Evolutionary conservation across 257 asterid genomes (phyloP).

Genomic region (Capsicum rhomboideum): DNA sequence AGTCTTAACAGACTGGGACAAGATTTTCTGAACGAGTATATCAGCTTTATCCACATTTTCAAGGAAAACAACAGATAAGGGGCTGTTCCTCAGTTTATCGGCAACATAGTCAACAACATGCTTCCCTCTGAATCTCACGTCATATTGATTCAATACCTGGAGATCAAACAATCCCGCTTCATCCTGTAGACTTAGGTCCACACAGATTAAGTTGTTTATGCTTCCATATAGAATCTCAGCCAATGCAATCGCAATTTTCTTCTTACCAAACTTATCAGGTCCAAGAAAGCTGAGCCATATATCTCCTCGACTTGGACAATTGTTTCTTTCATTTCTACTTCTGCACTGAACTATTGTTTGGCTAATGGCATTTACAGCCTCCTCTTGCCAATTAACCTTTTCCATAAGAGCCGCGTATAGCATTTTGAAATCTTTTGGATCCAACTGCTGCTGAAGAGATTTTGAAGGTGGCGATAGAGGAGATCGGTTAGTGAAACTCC

Average conservation of each 20-base stretch:
- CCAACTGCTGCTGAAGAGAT: conserved; percentile 9
- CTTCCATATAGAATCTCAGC: conserved; percentile 55
- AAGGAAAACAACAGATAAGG: conserved; percentile 50
- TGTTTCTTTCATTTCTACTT: conserved; percentile 4
- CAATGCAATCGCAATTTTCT: conserved; percentile 42
- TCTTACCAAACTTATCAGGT: conserved; percentile 63
- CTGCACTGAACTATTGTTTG: conserved; percentile 32
- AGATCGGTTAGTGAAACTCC: conserved; percentile 5
- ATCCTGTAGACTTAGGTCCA: conserved; percentile 45
- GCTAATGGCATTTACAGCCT: conserved; percentile 43
- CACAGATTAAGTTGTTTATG: conserved; percentile 40
- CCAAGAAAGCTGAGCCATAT: conserved; percentile 63
- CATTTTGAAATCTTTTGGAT: conserved; percentile 41
- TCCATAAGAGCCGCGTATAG: conserved; percentile 41
- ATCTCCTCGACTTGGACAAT: conserved; percentile 30
- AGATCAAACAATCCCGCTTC: conserved; percentile 16
- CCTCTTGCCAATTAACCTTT: conserved; percentile 58
- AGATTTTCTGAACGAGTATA: conserved; percentile 50
- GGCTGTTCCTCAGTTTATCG: conserved; percentile 55
- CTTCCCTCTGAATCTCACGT: conserved; percentile 40
- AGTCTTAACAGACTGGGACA: conserved; percentile 45
- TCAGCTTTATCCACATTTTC: conserved; percentile 75
- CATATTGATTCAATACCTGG: conserved; percentile 25
- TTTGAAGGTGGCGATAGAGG: conserved; percentile 17
- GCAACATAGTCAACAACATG: conserved; percentile 63